phyloP scores from a whole-genome alignment of 176 grass and related monocot species.

The Bromus sterilis region DNA sequence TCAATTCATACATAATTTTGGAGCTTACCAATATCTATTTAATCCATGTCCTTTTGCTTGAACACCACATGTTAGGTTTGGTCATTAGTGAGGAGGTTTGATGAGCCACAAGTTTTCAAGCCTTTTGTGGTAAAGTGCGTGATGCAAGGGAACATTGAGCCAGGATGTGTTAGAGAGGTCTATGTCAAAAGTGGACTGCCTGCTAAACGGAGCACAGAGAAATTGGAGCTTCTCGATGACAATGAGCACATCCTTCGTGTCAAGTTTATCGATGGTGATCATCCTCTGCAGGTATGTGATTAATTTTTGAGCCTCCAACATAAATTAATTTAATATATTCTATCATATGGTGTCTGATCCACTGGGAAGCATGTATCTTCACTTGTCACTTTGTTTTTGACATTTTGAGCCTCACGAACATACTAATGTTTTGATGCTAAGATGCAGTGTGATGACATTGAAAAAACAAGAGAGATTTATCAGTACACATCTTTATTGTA shows the following conservation, averaged over 20 bases:
- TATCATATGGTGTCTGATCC: neutral
- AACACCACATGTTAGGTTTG: slow-evolving; percentile 40
- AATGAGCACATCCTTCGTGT: slow-evolving; percentile 67
- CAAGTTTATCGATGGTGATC: slow-evolving; percentile 70
- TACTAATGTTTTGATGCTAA: neutral
- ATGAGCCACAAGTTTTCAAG: slow-evolving; percentile 83
- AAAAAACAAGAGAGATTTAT: neutral
- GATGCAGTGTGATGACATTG: too few relatives aligned
- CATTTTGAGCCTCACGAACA: neutral
- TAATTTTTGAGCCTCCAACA: neutral
- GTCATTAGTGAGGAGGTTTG: slow-evolving; percentile 88
- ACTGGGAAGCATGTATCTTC: neutral
- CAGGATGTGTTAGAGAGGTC: slow-evolving; percentile 67
- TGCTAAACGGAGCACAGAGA: slow-evolving; percentile 67
- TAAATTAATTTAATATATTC: neutral
- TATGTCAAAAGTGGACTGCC: slow-evolving; percentile 66
- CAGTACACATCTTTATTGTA: neutral
- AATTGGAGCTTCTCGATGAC: slow-evolving; percentile 63
- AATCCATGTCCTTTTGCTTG: neutral
- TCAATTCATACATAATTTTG: neutral
- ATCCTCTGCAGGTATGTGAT: slow-evolving; percentile 61
- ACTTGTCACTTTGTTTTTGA: neutral
- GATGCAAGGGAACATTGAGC: slow-evolving; percentile 51
- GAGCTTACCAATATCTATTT: neutral
- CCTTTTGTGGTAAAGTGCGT: slow-evolving; percentile 68